Percentiles rank a stretch among this genome's conserved stretches.
These are phyloP conservation scores for Paragyromitra xinjiangensis DNA, from an alignment of 495 filamentous ascomycete species.

Conservation along the genomic window DNA sequence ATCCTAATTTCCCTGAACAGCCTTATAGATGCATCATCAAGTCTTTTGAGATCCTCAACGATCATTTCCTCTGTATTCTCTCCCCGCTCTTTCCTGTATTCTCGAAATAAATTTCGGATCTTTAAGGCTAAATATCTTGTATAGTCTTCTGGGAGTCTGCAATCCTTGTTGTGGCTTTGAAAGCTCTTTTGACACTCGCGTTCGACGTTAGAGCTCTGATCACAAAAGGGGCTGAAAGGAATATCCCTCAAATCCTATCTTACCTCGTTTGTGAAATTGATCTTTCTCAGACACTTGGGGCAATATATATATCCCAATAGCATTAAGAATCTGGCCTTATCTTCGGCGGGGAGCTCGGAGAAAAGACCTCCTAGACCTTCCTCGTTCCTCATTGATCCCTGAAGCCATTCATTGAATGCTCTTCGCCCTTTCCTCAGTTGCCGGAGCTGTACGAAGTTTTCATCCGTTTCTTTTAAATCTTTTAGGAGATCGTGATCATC, in stretches of 20 bases:
- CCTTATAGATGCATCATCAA: not conserved
- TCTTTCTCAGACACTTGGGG: slow-evolving; percentile 20
- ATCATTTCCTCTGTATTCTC: not conserved
- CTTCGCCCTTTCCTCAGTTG: not conserved
- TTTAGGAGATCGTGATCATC: slow-evolving; percentile 17
- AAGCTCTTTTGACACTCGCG: not conserved
- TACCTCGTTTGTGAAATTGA: slow-evolving; percentile 20
- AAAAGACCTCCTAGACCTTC: not conserved
- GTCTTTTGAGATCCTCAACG: not conserved
- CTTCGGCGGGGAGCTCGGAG: not conserved
- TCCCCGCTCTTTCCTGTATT: not conserved
- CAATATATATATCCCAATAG: slow-evolving; percentile 13
- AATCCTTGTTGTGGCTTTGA: not conserved
- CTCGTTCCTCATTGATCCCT: not conserved
- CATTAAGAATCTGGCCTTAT: not conserved
- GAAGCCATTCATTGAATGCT: not conserved
- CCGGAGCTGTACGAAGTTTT: not conserved
- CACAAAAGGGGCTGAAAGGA: not conserved
- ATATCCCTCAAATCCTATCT: not conserved
- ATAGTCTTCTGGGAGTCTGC: not conserved
- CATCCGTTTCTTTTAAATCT: not conserved
- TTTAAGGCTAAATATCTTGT: not conserved
- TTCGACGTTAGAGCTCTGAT: not conserved
- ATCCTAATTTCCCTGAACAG: slow-evolving; percentile 5
- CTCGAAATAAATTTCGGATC: not conserved